Base-by-base conservation (phyloP, 2,329 filamentous ascomycete genomes). In the Cylindrodendrum hubeiense region DNA sequence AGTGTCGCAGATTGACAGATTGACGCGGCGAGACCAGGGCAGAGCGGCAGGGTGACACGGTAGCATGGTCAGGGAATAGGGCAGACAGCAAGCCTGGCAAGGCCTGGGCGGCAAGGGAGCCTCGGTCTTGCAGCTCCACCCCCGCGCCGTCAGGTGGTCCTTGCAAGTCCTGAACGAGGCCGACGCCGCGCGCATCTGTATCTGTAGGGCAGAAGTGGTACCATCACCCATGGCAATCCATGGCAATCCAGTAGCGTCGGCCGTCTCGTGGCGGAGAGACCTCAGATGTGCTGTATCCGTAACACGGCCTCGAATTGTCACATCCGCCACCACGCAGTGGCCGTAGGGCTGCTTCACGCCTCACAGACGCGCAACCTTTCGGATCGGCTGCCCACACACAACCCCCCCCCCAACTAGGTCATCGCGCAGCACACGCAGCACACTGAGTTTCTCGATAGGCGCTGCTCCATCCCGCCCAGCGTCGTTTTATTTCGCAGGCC, bases 1-100 rank as follows among this genome's bases (percentile, higher is more conserved):
- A 43, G 59, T 34, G 60, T 63, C 49, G 43, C 60, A 63, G 53
- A 53, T 58, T 58, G 22, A 63, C 39, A 58, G 47, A 53, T 52
- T 63, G 54, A 46, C 39, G 33, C 53, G 53, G 60, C 51, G 37
- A 39, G 21, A 24, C 21, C 43, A 24, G 43, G 43, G 43, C 19
- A 24, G 15, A 30, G 8, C n/a, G n/a, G 28, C 37, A 39, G 37
- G 37, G n/a, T n/a, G 37, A 17, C 37, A n/a, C 37, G 5, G 37
- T 39, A n/a, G 37, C 37, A 39, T 9, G 4, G 1, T n/a, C 37
- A 39, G 37, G 37, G 15, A 8, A 39, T 30, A 30, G 12, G 28
- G 7, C 28, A 54, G 17, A 46, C n/a, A n/a, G 34, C 21, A 49
- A 49, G 43, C 52, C 43, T n/a, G 44, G 41, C 59, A 54, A 51